Conservation (phyloP, 2,329 filamentous ascomycete species). For the Cytospora paraplurivora region DNA sequence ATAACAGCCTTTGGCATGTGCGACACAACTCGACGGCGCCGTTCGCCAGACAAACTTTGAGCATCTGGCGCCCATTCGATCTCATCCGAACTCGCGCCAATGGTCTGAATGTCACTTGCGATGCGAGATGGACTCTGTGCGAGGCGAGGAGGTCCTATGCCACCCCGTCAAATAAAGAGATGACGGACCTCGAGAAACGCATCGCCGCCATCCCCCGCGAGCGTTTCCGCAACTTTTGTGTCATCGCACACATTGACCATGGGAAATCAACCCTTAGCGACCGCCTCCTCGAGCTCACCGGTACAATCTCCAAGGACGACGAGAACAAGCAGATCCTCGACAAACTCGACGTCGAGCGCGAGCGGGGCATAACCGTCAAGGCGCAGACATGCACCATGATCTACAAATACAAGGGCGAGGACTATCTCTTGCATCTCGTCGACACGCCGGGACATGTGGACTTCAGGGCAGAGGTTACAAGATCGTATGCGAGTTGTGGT, state of each 20-base stretch:
- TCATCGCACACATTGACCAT: constrained; percentile 98
- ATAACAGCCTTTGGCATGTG: constrained; percentile 9
- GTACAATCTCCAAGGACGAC: constrained; percentile 80
- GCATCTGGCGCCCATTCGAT: neutral
- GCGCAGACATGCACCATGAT: constrained; percentile 99
- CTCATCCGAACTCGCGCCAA: neutral
- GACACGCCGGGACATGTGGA: constrained; percentile 98
- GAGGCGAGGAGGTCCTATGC: constrained; percentile 23
- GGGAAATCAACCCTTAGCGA: constrained; percentile 96
- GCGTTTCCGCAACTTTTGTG: constrained; percentile 92
- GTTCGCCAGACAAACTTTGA: constrained; percentile 3
- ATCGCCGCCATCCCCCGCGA: constrained; percentile 77
- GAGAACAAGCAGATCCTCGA: constrained; percentile 94
- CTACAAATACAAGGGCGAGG: constrained; percentile 80
- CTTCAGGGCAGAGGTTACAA: constrained; percentile 92
- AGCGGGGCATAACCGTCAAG: constrained; percentile 97
- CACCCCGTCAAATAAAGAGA: constrained; percentile 30
- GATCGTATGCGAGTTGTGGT: constrained; percentile 94
- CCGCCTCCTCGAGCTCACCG: constrained; percentile 87
- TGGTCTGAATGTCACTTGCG: neutral
- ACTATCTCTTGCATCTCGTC: constrained; percentile 93
- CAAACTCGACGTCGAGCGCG: constrained; percentile 93
- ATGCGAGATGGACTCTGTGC: neutral
- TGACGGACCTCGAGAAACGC: constrained; percentile 53
- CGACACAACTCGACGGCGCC: neutral